A percentile compares a stretch with the other conserved stretches of the same genome.
Evolutionary conservation across 1,284 basidiomycete genomes (phyloP).

Genomic region (Cystobasidium slooffiae): DNA sequence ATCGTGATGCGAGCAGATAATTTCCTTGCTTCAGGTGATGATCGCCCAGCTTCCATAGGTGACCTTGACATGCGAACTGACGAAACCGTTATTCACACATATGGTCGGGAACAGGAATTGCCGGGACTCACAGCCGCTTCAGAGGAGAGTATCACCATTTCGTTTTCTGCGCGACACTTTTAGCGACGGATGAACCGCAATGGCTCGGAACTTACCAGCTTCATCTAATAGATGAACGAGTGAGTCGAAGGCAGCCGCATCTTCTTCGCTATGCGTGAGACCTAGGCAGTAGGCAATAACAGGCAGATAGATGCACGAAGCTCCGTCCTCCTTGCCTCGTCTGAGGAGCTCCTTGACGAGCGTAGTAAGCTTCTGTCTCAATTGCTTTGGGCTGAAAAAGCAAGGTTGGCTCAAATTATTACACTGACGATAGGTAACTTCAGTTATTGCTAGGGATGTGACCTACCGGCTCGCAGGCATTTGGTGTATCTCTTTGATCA

Average conservation of each 20-base stretch:
- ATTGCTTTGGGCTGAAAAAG: background rate
- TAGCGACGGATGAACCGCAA: no score
- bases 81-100: background rate
- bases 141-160: background rate
- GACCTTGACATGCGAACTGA: constrained; percentile 27
- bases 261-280: background rate
- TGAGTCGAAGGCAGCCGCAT: background rate
- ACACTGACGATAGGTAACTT: background rate
- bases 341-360: constrained; percentile 1
- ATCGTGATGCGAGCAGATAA: constrained; percentile 3
- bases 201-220: background rate
- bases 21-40: constrained; percentile 10
- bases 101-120: background rate
- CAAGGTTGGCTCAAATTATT: background rate
- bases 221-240: background rate
- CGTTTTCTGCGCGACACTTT: no score
- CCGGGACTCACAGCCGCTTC: constrained; percentile 1
- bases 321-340: constrained; percentile 11
- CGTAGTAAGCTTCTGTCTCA: background rate
- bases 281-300: constrained; percentile 17
- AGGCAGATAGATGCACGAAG: constrained; percentile 19
- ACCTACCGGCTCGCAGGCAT: constrained; percentile 1
- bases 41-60: constrained; percentile 26
- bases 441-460: background rate
- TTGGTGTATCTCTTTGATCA: constrained; percentile 34